Evolutionary conservation across 176 grass and related monocot species (phyloP).

Genomic region (Carex myosuroides): DNA sequence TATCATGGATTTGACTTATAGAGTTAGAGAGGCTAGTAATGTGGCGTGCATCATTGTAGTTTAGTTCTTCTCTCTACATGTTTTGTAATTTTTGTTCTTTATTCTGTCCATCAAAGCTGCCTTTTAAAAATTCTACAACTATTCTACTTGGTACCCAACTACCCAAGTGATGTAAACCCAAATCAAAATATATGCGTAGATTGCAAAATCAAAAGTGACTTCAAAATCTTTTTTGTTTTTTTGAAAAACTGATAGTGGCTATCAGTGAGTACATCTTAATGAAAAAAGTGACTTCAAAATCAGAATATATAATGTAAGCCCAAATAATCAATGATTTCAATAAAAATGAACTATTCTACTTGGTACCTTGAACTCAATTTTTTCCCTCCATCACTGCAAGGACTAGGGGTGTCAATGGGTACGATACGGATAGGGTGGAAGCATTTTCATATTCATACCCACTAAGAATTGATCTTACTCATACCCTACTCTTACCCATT

Average conservation of each 20-base stretch:
- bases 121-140: neutral
- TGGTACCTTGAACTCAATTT: neutral
- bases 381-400: neutral
- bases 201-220: neutral
- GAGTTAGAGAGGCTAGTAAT: neutral
- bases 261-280: too few species aligned
- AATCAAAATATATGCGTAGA: neutral
- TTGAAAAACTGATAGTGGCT: too few species aligned
- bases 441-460: too few species aligned
- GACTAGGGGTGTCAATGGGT: neutral
- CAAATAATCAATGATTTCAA: neutral
- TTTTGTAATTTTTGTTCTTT: neutral
- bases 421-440: too few species aligned
- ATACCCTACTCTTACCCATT: too few species aligned
- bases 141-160: too few species aligned
- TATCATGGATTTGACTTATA: neutral
- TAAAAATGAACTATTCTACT: neutral
- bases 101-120: neutral
- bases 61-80: neutral
- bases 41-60: neutral
- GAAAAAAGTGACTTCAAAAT: neutral
- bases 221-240: neutral
- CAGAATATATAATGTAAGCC: neutral
- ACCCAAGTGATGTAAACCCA: too few species aligned
- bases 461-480: too few species aligned